Conservation (phyloP, 495 filamentous ascomycete genomes). For the Evernia prunastri region DNA sequence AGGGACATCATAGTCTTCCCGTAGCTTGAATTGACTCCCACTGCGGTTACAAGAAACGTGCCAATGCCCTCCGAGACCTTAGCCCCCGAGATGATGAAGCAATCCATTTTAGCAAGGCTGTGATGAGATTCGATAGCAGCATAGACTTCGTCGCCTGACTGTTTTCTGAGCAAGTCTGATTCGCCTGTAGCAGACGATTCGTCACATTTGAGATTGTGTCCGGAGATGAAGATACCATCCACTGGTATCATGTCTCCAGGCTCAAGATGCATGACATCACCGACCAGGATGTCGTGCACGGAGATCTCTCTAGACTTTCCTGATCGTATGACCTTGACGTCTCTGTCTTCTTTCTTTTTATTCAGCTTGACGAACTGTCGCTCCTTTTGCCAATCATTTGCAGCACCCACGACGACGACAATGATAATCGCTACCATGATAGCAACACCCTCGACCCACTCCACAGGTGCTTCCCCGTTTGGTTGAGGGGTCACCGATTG, state of each 20-base stretch:
- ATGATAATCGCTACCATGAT: slow-evolving; percentile 66
- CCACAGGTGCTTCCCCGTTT: slow-evolving; percentile 50
- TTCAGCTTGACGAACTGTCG: slow-evolving; percentile 64
- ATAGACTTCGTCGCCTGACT: slow-evolving; percentile 68
- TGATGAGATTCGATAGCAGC: slow-evolving; percentile 70
- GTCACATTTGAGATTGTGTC: slow-evolving; percentile 72
- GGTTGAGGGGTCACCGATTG: slow-evolving; percentile 46
- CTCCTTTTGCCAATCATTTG: slow-evolving; percentile 70
- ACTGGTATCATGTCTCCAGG: slow-evolving; percentile 85
- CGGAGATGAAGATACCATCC: slow-evolving; percentile 68
- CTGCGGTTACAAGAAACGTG: slow-evolving; percentile 78
- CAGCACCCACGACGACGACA: slow-evolving; percentile 59
- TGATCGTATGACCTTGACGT: slow-evolving; percentile 69
- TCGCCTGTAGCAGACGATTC: slow-evolving; percentile 82
- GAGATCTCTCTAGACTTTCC: slow-evolving; percentile 71
- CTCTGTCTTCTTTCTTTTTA: slow-evolving; percentile 64
- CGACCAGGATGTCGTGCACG: slow-evolving; percentile 73
- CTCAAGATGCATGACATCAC: slow-evolving; percentile 77
- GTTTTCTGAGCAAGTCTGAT: slow-evolving; percentile 73
- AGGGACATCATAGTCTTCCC: slow-evolving; percentile 94
- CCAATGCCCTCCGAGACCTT: slow-evolving; percentile 91
- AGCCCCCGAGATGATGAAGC: slow-evolving; percentile 87
- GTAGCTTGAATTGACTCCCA: slow-evolving; percentile 79
- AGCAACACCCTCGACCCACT: slow-evolving; percentile 73
- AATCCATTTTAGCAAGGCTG: slow-evolving; percentile 75